These are phyloP conservation scores for Candida gorgasii DNA, from an alignment of 805 yeast genomes.

Conservation along the genomic window DNA sequence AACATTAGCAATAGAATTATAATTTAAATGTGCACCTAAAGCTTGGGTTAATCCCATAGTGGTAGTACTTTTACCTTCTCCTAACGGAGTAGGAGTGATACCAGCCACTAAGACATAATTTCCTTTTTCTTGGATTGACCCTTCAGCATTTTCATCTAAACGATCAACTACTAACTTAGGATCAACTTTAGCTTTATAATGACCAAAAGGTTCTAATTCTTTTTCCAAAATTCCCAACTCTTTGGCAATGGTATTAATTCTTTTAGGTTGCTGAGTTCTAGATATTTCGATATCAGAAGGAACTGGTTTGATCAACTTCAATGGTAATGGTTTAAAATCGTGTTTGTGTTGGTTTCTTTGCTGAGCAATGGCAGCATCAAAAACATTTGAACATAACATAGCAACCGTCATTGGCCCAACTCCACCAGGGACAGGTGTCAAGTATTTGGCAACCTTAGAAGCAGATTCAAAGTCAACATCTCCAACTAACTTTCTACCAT, in stretches of 20 bases:
- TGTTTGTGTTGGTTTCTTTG: slow-evolving; percentile 47
- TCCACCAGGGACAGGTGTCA: slow-evolving; percentile 92
- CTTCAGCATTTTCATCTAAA: slow-evolving; percentile 66
- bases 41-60: slow-evolving; percentile 84
- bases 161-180: slow-evolving; percentile 36
- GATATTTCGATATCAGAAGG: slow-evolving; percentile 83
- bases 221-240: slow-evolving; percentile 68
- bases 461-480: slow-evolving; percentile 70
- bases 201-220: slow-evolving; percentile 75
- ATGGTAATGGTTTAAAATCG: slow-evolving; percentile 54
- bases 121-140: slow-evolving; percentile 61
- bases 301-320: slow-evolving; percentile 62
- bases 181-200: slow-evolving; percentile 75
- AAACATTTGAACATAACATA: slow-evolving; percentile 71
- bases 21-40: slow-evolving; percentile 69
- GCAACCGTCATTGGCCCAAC: slow-evolving; percentile 94
- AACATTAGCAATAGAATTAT: slow-evolving; percentile 74
- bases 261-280: slow-evolving; percentile 71
- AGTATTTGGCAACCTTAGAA: slow-evolving; percentile 53
- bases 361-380: slow-evolving; percentile 64
- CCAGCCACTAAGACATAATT: slow-evolving; percentile 78
- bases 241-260: slow-evolving; percentile 63
- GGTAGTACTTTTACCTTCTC: slow-evolving; percentile 85
- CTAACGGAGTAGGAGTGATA: slow-evolving; percentile 83
- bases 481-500: slow-evolving; percentile 74